Evolutionary conservation across 169 alveolate genomes (phyloP).

Genomic region (Cystoisospora suis): DNA sequence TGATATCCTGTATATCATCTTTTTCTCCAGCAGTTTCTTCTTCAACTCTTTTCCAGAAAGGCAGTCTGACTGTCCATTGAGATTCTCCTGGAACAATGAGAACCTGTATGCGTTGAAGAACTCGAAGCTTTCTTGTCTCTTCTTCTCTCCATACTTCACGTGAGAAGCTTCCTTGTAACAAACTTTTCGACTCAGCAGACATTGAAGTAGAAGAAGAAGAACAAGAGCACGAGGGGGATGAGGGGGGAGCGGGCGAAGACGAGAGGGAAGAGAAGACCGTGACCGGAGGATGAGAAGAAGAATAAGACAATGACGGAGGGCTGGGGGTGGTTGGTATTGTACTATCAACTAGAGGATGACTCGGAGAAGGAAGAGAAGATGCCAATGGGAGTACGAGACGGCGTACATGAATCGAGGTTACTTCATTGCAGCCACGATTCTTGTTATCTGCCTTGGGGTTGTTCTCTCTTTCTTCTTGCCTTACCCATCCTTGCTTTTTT

Average conservation of each 20-base stretch:
- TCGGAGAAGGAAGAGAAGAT: too few relatives aligned
- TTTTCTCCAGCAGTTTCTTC: too few relatives aligned
- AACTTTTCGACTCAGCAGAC: not conserved
- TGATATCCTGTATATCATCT: too few relatives aligned
- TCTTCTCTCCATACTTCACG: not conserved
- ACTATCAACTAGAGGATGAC: too few relatives aligned
- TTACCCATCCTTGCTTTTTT: not conserved
- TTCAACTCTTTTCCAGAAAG: not conserved
- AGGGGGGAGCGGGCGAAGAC: not conserved
- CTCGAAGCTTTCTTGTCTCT: constrained; percentile 7
- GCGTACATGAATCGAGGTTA: not conserved
- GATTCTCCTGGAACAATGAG: constrained; percentile 56
- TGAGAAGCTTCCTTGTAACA: not conserved
- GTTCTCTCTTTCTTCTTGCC: not conserved
- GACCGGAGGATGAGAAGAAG: too few relatives aligned
- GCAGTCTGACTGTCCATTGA: constrained; percentile 57
- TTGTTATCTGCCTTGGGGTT: not conserved
- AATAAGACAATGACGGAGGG: too few relatives aligned
- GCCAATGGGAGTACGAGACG: too few relatives aligned
- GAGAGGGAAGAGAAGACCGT: not conserved
- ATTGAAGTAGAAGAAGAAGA: not conserved
- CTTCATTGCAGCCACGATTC: too few relatives aligned
- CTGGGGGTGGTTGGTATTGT: too few relatives aligned
- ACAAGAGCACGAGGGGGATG: too few relatives aligned
- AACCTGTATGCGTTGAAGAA: constrained; percentile 1